These are phyloP conservation scores for Leccinum broughii DNA, from an alignment of 768 basidiomycete genomes.

Conservation along the genomic window DNA sequence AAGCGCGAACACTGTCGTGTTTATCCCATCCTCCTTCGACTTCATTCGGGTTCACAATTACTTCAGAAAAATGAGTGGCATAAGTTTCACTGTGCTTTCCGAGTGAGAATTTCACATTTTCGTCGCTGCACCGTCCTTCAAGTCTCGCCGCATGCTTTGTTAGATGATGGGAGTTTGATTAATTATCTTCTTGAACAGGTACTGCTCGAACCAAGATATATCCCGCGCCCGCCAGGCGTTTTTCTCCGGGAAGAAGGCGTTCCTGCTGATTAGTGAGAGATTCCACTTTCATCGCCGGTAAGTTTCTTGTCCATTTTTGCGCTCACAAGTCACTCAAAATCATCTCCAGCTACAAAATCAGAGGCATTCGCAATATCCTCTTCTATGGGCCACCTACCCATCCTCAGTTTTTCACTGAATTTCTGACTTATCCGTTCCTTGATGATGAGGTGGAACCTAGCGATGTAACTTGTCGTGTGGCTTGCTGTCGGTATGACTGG, in stretches of 20 bases:
- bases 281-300: constrained; percentile 96
- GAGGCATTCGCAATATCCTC: constrained; percentile 89
- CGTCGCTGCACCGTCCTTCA: background rate
- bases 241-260: constrained; percentile 82
- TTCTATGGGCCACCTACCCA: constrained; percentile 94
- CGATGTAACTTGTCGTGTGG: constrained; percentile 78
- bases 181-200: constrained; percentile 45
- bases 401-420: constrained; percentile 88
- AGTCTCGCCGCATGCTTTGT: background rate
- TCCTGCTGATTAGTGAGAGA: constrained; percentile 92
- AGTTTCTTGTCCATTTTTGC: constrained; percentile 13
- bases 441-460: constrained; percentile 83
- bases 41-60: constrained; percentile 90
- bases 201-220: constrained; percentile 92
- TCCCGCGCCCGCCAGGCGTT: constrained; percentile 91
- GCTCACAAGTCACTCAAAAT: background rate
- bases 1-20: constrained; percentile 83
- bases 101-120: constrained; percentile 55
- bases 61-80: constrained; percentile 69
- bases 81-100: constrained; percentile 82
- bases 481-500: constrained; percentile 90
- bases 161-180: background rate
- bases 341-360: constrained; percentile 77
- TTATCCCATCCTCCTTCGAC: constrained; percentile 95
- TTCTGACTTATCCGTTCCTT: constrained; percentile 87